Percentiles rank a stretch among this genome's conserved stretches.
phyloP scores from a whole-genome alignment of 2,329 filamentous ascomycete species.

The Colletotrichum eleusines region DNA sequence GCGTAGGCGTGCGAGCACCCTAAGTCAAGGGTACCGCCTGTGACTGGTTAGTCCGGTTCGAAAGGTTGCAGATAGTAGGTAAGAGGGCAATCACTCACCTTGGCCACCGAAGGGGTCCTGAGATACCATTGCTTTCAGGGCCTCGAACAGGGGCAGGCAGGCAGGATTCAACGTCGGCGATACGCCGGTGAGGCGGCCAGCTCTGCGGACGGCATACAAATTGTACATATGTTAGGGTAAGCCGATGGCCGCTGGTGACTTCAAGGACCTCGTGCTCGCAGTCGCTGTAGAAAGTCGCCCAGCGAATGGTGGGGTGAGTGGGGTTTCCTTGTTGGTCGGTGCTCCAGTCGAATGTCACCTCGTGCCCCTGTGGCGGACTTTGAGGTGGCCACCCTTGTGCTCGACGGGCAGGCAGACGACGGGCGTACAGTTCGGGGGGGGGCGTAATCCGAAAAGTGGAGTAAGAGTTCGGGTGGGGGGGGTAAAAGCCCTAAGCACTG shows the following conservation, averaged over 20 bases:
- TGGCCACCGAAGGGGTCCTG: neutral
- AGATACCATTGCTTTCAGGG: neutral
- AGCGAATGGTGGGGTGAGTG: conserved; percentile 47
- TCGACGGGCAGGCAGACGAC: conserved; percentile 59
- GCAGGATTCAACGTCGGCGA: neutral
- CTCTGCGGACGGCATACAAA: conserved; percentile 55
- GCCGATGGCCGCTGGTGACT: conserved; percentile 62
- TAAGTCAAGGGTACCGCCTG: neutral
- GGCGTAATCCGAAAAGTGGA: too few species aligned
- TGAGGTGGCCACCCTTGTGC: conserved; percentile 57
- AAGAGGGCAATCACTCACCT: neutral
- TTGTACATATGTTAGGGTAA: conserved; percentile 74
- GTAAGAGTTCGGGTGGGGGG: too few species aligned
- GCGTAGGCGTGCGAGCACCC: neutral
- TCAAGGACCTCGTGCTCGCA: conserved; percentile 65
- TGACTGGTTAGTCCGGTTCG: neutral
- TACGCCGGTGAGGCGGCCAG: neutral
- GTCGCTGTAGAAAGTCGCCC: conserved; percentile 66
- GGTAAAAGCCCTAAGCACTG: too few species aligned
- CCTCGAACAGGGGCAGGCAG: neutral
- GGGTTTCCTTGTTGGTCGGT: neutral
- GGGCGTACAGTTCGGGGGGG: too few species aligned
- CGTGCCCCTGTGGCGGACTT: conserved; percentile 55
- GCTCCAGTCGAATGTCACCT: conserved; percentile 57
- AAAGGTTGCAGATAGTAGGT: neutral